phyloP scores from a whole-genome alignment of 345 rosid species.

The Aquilaria malaccensis region DNA sequence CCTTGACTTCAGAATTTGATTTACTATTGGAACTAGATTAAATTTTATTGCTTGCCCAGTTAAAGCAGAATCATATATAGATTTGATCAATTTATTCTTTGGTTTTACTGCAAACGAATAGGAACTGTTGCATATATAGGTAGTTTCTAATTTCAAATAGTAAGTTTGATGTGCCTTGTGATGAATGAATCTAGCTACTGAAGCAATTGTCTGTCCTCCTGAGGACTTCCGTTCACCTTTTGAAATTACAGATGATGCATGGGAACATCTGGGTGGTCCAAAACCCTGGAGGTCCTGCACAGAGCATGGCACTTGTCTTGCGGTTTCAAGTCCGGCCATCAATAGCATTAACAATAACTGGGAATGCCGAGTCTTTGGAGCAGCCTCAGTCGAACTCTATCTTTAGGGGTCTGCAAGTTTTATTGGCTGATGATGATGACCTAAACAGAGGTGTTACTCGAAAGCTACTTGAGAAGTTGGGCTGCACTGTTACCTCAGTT shows the following conservation, averaged over 20 bases:
- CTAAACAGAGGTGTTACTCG: conserved; percentile 68
- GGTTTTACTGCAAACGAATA: too few species aligned
- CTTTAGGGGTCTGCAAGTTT: conserved; percentile 62
- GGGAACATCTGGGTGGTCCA: conserved; percentile 75
- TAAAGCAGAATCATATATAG: too few species aligned
- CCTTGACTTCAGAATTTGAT: too few species aligned
- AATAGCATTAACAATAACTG: conserved; percentile 30
- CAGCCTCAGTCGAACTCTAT: conserved; percentile 49
- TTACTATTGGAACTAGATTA: too few species aligned
- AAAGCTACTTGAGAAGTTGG: conserved; percentile 76
- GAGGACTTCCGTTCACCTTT: neutral
- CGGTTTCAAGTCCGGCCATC: conserved; percentile 54
- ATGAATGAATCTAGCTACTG: too few species aligned
- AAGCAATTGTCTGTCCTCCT: neutral
- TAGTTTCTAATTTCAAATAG: too few species aligned
- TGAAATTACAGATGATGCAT: conserved; percentile 61
- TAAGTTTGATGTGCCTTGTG: too few species aligned
- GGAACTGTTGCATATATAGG: too few species aligned
- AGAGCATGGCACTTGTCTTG: conserved; percentile 71
- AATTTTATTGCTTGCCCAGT: too few species aligned
- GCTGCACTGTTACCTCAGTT: conserved; percentile 64
- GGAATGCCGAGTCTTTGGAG: conserved; percentile 42
- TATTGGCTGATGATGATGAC: conserved; percentile 69
- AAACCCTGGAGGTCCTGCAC: conserved; percentile 45
- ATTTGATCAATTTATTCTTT: too few species aligned